phyloP scores from a whole-genome alignment of 768 basidiomycete genomes.

The Macrolepiota fuliginosa region DNA sequence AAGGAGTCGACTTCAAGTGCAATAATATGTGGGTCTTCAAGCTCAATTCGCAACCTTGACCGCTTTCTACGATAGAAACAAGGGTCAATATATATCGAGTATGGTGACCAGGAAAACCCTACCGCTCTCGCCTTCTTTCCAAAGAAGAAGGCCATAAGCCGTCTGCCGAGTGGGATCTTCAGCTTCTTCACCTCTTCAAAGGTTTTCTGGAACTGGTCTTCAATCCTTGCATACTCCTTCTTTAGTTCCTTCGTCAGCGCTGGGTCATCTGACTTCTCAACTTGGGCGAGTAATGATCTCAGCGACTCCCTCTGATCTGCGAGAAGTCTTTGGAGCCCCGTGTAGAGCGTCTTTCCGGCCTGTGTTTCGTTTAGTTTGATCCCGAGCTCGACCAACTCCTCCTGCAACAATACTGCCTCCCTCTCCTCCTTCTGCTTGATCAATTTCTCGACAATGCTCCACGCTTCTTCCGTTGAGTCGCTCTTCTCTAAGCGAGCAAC shows the following conservation, averaged over 20 bases:
- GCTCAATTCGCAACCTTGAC: neutral
- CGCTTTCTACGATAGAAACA: constrained; percentile 1
- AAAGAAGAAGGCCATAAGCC: constrained; percentile 8
- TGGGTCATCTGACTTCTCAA: constrained; percentile 14
- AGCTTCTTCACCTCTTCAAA: constrained; percentile 18
- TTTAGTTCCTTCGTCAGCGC: constrained; percentile 1
- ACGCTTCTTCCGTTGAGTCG: constrained; percentile 10
- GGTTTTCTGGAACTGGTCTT: constrained; percentile 19
- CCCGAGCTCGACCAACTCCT: constrained; percentile 17
- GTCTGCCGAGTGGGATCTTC: constrained; percentile 9
- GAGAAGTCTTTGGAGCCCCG: constrained; percentile 14
- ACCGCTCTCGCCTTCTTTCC: constrained; percentile 7
- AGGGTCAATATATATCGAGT: neutral
- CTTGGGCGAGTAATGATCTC: constrained; percentile 2
- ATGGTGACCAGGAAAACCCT: neutral
- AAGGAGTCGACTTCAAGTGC: neutral
- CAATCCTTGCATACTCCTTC: constrained; percentile 13
- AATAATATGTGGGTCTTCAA: neutral
- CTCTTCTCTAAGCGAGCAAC: constrained; percentile 17
- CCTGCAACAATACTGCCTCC: constrained; percentile 16
- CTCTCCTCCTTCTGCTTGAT: neutral
- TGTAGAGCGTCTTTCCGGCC: constrained; percentile 15
- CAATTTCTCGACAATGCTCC: constrained; percentile 17
- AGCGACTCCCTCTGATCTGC: constrained; percentile 14
- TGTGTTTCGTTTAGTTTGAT: constrained; percentile 13